phyloP scores from a whole-genome alignment of 768 basidiomycete genomes.

The Serendipita indica region DNA sequence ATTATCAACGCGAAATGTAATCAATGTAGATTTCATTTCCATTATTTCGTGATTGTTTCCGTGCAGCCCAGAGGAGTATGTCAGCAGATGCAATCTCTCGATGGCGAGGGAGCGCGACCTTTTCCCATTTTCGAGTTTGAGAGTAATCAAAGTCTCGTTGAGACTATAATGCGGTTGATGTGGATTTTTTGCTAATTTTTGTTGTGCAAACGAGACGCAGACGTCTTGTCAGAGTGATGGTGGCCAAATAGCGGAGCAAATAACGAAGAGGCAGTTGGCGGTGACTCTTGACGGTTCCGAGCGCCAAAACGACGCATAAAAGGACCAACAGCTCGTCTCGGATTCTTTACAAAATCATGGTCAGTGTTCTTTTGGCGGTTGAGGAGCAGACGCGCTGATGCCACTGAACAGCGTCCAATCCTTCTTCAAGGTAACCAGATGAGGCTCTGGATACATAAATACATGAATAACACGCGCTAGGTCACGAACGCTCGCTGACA shows the following conservation, averaged over 20 bases:
- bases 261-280: not conserved
- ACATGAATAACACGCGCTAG: conserved; percentile 27
- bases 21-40: not conserved
- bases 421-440: conserved; percentile 5
- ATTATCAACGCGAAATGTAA: not conserved
- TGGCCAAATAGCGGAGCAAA: not conserved
- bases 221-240: not conserved
- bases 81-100: not conserved
- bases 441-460: not conserved
- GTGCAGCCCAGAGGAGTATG: not conserved
- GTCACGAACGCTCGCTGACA: conserved; percentile 92
- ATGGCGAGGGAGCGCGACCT: not conserved
- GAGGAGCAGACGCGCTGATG: not conserved
- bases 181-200: not conserved
- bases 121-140: conserved; percentile 6
- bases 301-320: not conserved
- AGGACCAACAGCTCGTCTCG: not conserved
- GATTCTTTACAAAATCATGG: not conserved
- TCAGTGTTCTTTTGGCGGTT: not conserved
- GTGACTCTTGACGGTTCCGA: not conserved
- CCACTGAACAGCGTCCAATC: not conserved
- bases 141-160: not conserved
- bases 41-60: not conserved
- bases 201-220: not conserved
- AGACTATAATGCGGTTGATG: not conserved